Conservation (phyloP, 306 rosid species). For the Acacia acuminata region DNA sequence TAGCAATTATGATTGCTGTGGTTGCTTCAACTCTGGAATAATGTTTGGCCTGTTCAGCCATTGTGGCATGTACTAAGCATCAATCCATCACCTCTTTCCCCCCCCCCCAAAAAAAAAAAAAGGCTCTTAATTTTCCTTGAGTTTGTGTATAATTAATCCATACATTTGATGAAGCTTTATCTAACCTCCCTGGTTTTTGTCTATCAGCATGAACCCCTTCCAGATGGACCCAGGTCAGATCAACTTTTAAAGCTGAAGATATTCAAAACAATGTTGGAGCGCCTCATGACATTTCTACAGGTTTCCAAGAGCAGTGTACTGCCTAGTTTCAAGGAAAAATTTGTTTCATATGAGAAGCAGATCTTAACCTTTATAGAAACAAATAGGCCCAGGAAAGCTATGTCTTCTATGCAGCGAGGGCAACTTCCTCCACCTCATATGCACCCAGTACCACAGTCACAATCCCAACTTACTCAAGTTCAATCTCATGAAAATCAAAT, state of each 20-base stretch:
- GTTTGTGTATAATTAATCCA: slow-evolving; percentile 17
- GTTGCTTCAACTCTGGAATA: background rate
- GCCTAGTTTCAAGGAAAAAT: slow-evolving; percentile 49
- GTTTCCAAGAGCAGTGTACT: slow-evolving; percentile 44
- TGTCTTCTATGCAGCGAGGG: slow-evolving; percentile 21
- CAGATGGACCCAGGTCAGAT: slow-evolving; percentile 59
- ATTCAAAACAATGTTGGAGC: slow-evolving; percentile 61
- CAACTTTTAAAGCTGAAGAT: slow-evolving; percentile 52
- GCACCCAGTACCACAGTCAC: background rate
- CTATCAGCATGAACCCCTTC: slow-evolving; percentile 61
- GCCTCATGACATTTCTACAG: slow-evolving; percentile 48
- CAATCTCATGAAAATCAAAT: slow-evolving; percentile 16
- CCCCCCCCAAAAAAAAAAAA: slow-evolving; percentile 14
- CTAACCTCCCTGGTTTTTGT: slow-evolving; percentile 28
- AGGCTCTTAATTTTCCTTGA: slow-evolving; percentile 12
- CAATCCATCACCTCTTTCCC: slow-evolving; percentile 8
- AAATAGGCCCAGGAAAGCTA: slow-evolving; percentile 57
- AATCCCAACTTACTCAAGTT: background rate
- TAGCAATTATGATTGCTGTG: background rate
- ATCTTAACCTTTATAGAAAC: slow-evolving; percentile 38
- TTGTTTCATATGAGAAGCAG: slow-evolving; percentile 61
- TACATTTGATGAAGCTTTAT: slow-evolving; percentile 1
- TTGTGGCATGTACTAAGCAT: slow-evolving; percentile 12
- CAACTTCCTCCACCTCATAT: slow-evolving; percentile 1
- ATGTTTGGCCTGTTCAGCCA: background rate